phyloP scores from a whole-genome alignment of 83 land plant genomes.

The Thuja plicata region DNA sequence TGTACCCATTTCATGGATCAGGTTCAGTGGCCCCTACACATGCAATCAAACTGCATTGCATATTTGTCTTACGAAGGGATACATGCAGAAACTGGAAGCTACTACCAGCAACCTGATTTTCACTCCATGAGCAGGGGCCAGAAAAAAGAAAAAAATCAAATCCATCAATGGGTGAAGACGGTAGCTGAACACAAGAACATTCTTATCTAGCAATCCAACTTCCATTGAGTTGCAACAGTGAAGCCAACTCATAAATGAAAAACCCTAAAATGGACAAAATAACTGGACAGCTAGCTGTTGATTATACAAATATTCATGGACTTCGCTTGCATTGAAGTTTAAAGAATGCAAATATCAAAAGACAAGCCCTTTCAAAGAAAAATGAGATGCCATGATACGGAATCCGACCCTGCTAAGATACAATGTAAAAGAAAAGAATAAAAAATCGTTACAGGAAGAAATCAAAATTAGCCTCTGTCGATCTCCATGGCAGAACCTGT shows the following conservation, averaged over 20 bases:
- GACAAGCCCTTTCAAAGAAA: neutral
- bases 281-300: neutral
- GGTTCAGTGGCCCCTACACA: neutral
- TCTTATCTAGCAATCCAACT: neutral
- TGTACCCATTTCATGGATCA: conserved; percentile 9
- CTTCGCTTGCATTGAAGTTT: neutral
- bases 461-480: conserved; percentile 15
- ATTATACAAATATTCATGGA: conserved; percentile 1
- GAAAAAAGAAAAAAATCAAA: neutral
- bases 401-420: neutral
- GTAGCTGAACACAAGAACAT: neutral
- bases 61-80: neutral
- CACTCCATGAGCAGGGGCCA: neutral
- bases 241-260: neutral
- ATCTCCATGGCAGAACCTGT: conserved; percentile 13
- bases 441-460: neutral
- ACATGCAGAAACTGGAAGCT: conserved; percentile 3
- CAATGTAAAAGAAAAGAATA: neutral
- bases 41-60: neutral
- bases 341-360: neutral
- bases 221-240: neutral
- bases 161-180: neutral
- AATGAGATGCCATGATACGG: neutral
- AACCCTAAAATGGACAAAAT: neutral
- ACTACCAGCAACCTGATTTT: neutral